Conservation (phyloP, 139 green algal species). For the Parachlorella kessleri region DNA sequence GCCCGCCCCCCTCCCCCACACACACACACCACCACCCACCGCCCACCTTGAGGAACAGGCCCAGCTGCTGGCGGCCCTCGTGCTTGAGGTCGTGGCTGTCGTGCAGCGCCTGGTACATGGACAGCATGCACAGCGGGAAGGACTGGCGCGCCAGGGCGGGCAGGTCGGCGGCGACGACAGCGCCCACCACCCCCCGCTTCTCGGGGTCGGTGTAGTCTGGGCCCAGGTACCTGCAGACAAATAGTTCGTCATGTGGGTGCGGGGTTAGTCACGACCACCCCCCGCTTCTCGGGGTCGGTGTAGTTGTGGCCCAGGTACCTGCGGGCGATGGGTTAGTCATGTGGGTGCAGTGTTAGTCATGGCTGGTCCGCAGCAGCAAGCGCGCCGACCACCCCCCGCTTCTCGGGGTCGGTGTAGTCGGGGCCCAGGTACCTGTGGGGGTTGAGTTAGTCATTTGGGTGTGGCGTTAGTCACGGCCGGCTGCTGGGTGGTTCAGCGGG, state of each 20-base stretch:
- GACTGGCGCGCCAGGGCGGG: constrained; percentile 56
- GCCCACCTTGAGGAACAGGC: constrained; percentile 94
- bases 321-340: background rate
- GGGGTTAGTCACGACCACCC: background rate
- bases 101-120: constrained; percentile 55
- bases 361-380: background rate
- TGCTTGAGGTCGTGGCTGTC: constrained; percentile 89
- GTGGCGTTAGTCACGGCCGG: too few relatives aligned
- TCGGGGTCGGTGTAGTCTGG: constrained; percentile 57
- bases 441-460: too few relatives aligned
- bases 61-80: constrained; percentile 88
- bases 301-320: constrained; percentile 75
- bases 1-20: background rate
- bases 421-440: constrained; percentile 69
- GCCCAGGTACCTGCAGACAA: constrained; percentile 63
- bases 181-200: constrained; percentile 23
- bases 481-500: too few relatives aligned
- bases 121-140: constrained; percentile 91
- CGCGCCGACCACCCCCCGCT: background rate
- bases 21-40: background rate
- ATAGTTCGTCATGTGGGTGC: background rate
- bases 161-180: constrained; percentile 48
- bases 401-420: constrained; percentile 44
- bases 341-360: background rate
- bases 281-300: background rate